A percentile compares a stretch with the other conserved stretches of the same genome.
Evolutionary conservation across 2,329 filamentous ascomycete genomes (phyloP).

Genomic region (Aphanocladium album): DNA sequence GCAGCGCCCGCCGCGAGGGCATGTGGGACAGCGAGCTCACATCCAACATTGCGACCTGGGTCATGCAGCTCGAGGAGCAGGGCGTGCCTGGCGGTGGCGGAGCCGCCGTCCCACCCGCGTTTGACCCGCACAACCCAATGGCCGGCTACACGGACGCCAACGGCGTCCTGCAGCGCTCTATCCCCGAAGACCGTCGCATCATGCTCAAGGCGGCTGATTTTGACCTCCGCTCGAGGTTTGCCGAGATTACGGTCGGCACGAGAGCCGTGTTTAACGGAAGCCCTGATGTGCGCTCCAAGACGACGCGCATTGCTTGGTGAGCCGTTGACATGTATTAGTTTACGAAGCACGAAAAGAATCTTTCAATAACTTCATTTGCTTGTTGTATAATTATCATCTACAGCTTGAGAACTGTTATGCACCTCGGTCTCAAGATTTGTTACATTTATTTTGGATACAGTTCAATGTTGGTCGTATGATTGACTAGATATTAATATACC

Average conservation of each 20-base stretch:
- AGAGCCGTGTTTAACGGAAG: conserved; percentile 43
- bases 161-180: conserved; percentile 17
- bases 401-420: too few species aligned
- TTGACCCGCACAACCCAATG: conserved; percentile 25
- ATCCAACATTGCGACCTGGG: conserved; percentile 51
- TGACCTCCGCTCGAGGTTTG: conserved; percentile 46
- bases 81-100: conserved; percentile 1
- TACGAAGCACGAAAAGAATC: neutral
- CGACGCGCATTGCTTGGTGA: conserved; percentile 46
- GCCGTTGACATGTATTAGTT: neutral
- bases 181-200: conserved; percentile 50
- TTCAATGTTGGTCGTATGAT: neutral
- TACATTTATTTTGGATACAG: too few species aligned
- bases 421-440: neutral
- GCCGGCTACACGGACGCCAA: conserved; percentile 1
- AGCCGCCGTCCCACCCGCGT: conserved; percentile 15
- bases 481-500: neutral
- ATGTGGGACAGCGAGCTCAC: conserved; percentile 64
- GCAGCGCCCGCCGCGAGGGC: conserved; percentile 57
- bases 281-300: conserved; percentile 42
- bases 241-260: conserved; percentile 49
- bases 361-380: neutral
- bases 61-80: conserved; percentile 50
- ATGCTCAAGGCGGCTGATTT: conserved; percentile 55
- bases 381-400: too few species aligned